These are phyloP conservation scores for Ligustrum vulgare DNA, from an alignment of 257 asterid species.

Conservation along the genomic window DNA sequence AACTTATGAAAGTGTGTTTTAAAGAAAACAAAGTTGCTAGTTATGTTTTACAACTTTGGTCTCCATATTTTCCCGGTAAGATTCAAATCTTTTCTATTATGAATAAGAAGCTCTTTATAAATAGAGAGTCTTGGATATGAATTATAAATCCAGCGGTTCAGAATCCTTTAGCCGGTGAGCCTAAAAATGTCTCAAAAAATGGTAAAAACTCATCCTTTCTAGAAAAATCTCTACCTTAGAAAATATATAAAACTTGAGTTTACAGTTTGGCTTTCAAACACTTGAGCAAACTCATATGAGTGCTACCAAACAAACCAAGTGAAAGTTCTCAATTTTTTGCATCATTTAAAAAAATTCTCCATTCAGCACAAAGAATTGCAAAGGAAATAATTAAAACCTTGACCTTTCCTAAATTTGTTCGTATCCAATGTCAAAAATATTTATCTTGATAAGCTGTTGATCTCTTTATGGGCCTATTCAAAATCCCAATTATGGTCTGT, in stretches of 20 bases:
- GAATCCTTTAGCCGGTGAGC: neutral
- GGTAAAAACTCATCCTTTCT: neutral
- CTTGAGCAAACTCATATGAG: neutral
- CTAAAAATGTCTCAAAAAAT: neutral
- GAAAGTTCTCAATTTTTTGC: neutral
- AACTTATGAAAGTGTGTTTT: too few relatives aligned
- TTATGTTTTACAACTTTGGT: too few relatives aligned
- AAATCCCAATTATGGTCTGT: neutral
- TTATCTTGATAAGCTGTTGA: neutral
- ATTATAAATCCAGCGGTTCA: neutral
- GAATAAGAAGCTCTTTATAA: too few relatives aligned
- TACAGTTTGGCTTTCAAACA: neutral
- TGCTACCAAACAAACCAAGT: neutral
- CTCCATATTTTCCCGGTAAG: too few relatives aligned
- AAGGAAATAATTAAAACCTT: neutral
- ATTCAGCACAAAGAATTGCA: neutral
- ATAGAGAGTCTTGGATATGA: too few relatives aligned
- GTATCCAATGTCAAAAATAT: neutral
- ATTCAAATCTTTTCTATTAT: too few relatives aligned
- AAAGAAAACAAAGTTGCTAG: too few relatives aligned
- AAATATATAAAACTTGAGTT: neutral
- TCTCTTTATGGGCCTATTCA: neutral
- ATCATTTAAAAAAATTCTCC: neutral
- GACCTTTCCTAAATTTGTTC: neutral
- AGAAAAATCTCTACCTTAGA: neutral